Base-by-base conservation (phyloP, 2,329 filamentous ascomycete genomes). In the Microcyclospora tardicrescens region DNA sequence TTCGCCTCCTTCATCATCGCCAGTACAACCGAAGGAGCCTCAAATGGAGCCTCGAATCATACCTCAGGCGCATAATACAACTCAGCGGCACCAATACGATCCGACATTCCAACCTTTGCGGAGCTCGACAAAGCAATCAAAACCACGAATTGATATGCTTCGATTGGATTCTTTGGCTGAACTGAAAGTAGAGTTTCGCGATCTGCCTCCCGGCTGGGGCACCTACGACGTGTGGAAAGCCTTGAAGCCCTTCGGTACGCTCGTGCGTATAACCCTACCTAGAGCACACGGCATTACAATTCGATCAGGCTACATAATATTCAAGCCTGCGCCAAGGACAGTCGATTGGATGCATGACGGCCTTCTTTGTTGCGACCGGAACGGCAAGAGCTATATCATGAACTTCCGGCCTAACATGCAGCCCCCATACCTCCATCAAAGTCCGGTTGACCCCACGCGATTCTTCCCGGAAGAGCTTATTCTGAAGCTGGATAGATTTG, bases 401-500 rank as follows among this genome's bases (percentile, higher is more conserved):
- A 34, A 34, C 4, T 16, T 16, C 10, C n/a, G 15, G 10, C 19
- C 32, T 4, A 16, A 16, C 32, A 16, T n/a, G 13, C 32, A 14
- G 31, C 29, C 10, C 13, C 16, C 28, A 16, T 34, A 14, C 9
- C 37, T 13, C 2, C 15, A 13, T 27, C 35, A 14, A 30, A 39
- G 37, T 28, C 37, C 37, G 10, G 16, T 34, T 16, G 13, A 39
- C 28, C 11, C 14, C 8, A 12, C 13, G 5, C 14, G 37, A 10
- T 30, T 28, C 3, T 43, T 50, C 13, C 40, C 44, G 2, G 40
- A 49, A 19, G 41, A 43, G n/a, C 47, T 48, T 35, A 41, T 19
- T 3, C 14, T 56, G 2, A 40, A 46, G 12, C 31, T 50, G 11
- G 14, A 16, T 3, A 35, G 60, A 0, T 51, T 86, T 2, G 68